Evolutionary conservation across 768 basidiomycete genomes (phyloP), one percentile per base, ranked within the genome.

Genomic region (Chalciporus piperatus): DNA sequence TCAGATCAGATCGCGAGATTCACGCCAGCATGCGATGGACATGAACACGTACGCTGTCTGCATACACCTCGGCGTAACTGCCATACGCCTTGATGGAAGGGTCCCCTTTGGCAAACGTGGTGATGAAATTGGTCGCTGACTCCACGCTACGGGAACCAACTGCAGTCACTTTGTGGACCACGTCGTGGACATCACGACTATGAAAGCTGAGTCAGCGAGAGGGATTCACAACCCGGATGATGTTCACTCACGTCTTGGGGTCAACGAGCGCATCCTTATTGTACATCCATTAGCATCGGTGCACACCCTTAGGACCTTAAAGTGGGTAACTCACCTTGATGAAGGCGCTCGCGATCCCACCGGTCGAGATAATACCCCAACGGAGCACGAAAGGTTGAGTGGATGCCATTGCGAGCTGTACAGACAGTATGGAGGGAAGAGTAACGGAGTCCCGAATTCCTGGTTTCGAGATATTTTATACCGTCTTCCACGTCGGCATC

Each of bases 331-430:
- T 51, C 51, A 87, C 90, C 74, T 80, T 81, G 11, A 83, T 78
- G 64, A 93, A 94, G 11, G 65, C 67, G 27, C 72, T 72, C 9
- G 90, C 83, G 51, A 93, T 94, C 17, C 66, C 63, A 27, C 89
- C 90, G 2, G 91, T 92, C 12, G 90, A 89, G 55, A 96, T 86
- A 57, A 94, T 89, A 16, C 92, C 92, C 92, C 92, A 93, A 49
- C 81, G 81, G 48, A 92, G 67, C 16, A 72, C 72, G 42, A 75
- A 70, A 1, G 74, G 72, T 55, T 70, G 68, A 33, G 51, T n/a
- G 42, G 57, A 39, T 42, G 49, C 38, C 67, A 69, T 60, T 30
- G 23, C 10, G 10, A 51, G 11, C 22, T 22, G 22, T 22, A 22
- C 22, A 22, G 22, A 22, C 2, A 22, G 22, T 22, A 22, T 22